phyloP scores from a whole-genome alignment of 768 basidiomycete species.

The Dictyophora rubrovolvata region DNA sequence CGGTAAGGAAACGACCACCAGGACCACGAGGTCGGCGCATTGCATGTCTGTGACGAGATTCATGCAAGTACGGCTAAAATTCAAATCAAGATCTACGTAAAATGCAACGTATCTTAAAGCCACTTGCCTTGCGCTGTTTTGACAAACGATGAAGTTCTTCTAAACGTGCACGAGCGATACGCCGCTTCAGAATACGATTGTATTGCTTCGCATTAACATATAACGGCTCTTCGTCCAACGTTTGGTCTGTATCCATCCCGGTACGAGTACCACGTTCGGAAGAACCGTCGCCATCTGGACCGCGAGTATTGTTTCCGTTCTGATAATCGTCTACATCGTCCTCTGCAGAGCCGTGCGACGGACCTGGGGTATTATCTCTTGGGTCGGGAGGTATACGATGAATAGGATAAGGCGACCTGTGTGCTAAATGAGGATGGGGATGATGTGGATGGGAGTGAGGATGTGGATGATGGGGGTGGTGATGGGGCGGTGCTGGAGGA shows the following conservation, averaged over 20 bases:
- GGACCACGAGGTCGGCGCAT: slow-evolving; percentile 96
- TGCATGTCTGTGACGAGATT: slow-evolving; percentile 95
- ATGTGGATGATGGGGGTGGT: not conserved
- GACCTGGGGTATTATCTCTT: slow-evolving; percentile 7
- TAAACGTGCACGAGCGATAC: slow-evolving; percentile 80
- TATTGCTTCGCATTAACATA: slow-evolving; percentile 99
- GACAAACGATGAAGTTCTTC: slow-evolving; percentile 93
- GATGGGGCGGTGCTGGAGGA: not conserved
- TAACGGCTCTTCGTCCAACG: slow-evolving; percentile 88
- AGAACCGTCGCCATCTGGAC: not conserved
- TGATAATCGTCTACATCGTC: slow-evolving; percentile 6
- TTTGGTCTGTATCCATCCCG: not conserved
- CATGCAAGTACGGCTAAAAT: slow-evolving; percentile 88
- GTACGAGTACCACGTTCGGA: not conserved
- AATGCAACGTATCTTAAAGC: not conserved
- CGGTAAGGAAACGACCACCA: slow-evolving; percentile 94
- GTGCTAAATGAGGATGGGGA: not conserved
- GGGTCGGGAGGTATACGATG: not conserved
- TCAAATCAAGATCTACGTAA: not conserved
- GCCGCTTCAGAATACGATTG: slow-evolving; percentile 92
- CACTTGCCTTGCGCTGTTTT: slow-evolving; percentile 76
- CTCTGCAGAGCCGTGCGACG: slow-evolving; percentile 4
- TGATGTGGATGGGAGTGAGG: not conserved
- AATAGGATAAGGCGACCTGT: not conserved
- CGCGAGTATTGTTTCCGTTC: slow-evolving; percentile 1